Percentiles rank a stretch among this genome's conserved stretches.
Conservation (phyloP, 139 green algal genomes). For the Chlorella sp. region DNA sequence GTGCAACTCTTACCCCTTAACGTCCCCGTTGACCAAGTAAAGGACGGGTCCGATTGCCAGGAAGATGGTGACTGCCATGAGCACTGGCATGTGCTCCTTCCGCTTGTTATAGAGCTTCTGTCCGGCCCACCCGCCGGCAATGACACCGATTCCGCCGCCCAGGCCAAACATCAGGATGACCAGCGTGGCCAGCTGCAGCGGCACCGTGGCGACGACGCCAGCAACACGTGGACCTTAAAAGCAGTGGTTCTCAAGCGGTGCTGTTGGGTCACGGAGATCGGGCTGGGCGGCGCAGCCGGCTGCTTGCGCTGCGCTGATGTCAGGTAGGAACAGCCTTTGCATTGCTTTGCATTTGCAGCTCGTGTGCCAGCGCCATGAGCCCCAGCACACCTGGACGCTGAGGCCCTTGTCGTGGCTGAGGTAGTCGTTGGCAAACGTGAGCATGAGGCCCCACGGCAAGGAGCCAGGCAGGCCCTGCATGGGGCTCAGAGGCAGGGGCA, state of each 20-base stretch:
- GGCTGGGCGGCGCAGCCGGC: too few relatives aligned
- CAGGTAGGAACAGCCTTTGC: too few relatives aligned
- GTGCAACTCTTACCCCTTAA: constrained; percentile 4
- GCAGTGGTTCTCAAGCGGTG: background rate
- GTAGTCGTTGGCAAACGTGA: constrained; percentile 82
- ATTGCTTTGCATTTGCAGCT: background rate
- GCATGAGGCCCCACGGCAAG: constrained; percentile 74
- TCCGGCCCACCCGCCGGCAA: constrained; percentile 49
- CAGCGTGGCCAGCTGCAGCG: constrained; percentile 31
- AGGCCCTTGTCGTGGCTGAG: constrained; percentile 47
- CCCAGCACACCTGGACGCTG: constrained; percentile 17
- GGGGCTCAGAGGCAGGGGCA: too few relatives aligned
- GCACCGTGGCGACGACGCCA: too few relatives aligned
- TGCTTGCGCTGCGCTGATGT: too few relatives aligned
- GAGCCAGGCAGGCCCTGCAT: constrained; percentile 53
- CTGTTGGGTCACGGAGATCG: background rate
- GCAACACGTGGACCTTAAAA: too few relatives aligned
- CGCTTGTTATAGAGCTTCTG: constrained; percentile 74
- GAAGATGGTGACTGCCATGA: constrained; percentile 39
- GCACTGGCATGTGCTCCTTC: constrained; percentile 36
- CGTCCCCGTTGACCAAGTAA: constrained; percentile 58
- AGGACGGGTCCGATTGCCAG: constrained; percentile 46
- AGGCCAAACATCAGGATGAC: constrained; percentile 69
- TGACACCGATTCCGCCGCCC: constrained; percentile 56
- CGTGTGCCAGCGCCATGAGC: too few relatives aligned